Evolutionary conservation across 192 early-diverging fungal species (phyloP).

Genomic region (Umbelopsis ramanniana): DNA sequence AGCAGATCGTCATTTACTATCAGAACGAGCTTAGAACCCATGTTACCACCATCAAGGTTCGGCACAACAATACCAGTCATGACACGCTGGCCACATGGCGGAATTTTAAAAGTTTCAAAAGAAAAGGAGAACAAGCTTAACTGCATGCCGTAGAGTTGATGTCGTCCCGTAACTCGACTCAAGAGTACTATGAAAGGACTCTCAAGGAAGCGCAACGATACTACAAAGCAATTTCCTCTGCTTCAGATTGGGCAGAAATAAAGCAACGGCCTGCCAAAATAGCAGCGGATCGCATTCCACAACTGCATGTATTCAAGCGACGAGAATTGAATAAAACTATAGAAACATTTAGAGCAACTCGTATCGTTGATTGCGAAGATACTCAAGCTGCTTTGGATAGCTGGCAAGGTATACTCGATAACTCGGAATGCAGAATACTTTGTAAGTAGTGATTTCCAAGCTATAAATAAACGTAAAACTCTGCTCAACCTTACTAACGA

Average conservation of each 20-base stretch:
- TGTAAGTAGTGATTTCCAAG: neutral
- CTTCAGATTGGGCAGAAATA: slow-evolving; percentile 9
- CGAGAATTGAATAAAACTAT: neutral
- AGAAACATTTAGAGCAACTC: slow-evolving; percentile 16
- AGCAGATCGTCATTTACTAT: too few relatives aligned
- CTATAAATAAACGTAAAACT: neutral
- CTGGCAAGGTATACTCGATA: slow-evolving; percentile 14
- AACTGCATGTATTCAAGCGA: slow-evolving; percentile 13
- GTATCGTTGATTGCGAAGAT: neutral
- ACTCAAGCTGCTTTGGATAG: neutral
- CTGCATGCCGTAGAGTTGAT: slow-evolving; percentile 1
- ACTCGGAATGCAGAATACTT: slow-evolving; percentile 1
- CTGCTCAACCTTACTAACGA: neutral
- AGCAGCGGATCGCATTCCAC: neutral
- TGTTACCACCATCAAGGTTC: neutral
- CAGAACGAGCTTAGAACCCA: neutral
- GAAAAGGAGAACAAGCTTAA: neutral
- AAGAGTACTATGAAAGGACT: slow-evolving; percentile 23
- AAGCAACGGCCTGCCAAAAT: neutral
- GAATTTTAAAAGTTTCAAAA: slow-evolving; percentile 10
- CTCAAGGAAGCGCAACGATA: slow-evolving; percentile 11
- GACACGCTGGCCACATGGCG: neutral
- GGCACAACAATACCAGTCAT: neutral
- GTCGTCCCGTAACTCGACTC: slow-evolving; percentile 8
- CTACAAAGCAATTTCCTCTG: slow-evolving; percentile 8